Evolutionary conservation across 441 rosid species (phyloP), one percentile per base, ranked within the genome.

Genomic region (Erodium moschatum): DNA sequence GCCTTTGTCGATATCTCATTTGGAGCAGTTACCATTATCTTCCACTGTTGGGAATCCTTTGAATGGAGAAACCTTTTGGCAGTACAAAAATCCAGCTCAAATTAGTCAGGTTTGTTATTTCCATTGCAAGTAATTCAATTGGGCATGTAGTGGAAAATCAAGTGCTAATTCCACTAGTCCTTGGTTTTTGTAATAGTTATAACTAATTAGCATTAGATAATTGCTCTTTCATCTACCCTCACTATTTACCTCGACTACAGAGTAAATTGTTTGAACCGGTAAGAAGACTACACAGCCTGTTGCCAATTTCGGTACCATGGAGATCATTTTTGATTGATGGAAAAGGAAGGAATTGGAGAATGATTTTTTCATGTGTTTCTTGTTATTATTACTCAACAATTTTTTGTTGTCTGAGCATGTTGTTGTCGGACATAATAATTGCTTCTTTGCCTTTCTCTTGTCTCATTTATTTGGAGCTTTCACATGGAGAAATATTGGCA

Each of bases 51-150:
- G 81, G 68, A 81, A 77, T 67, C 75, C 74, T 65, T 62, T 78
- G 70, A 72, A 70, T 5, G 87, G 87, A 74, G 87, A 86, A 70
- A 79, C 90, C 46, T 80, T 84, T 70, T 90, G 92, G 93, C 95
- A 88, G 70, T 75, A 81, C 75, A 89, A 76, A 81, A 87, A 85
- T 69, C 85, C 90, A 20, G 65, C 46, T 73, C 80, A 69, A 65
- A 77, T 72, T 72, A 76, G 72, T 69, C 85, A 88, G 93, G 90
- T 87, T 67, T 68, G 80, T 50, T 38, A 70, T 18, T 35, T 63
- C 60, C 16, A 44, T 67, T 56, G 0, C 8, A n/a, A 44, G 44
- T 42, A 31, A 46, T 42, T 38, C 21, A 24, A 62, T 70, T 48
- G 13, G 58, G 63, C 62, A 29, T 3, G 70, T 54, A n/a, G 21